Conservation (phyloP, 352 stramenopile species). For the Globisporangium camurandrum region DNA sequence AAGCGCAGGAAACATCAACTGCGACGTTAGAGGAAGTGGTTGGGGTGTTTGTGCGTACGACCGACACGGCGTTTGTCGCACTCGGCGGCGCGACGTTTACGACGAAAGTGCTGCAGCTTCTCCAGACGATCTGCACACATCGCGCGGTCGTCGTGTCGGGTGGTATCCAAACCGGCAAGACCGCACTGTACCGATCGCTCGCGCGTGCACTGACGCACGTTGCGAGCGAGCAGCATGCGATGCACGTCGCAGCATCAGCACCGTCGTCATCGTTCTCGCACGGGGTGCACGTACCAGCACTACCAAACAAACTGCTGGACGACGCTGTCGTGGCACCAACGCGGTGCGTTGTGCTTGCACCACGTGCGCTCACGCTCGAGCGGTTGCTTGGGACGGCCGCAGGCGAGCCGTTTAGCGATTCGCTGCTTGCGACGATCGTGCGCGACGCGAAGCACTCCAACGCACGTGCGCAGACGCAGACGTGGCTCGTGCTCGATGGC, state of each 20-base stretch:
- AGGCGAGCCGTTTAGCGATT: conserved; percentile 14
- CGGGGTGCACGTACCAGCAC: too few relatives aligned
- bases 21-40: conserved; percentile 25
- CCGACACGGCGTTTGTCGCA: conserved; percentile 16
- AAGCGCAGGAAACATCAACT: too few relatives aligned
- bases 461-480: conserved; percentile 17
- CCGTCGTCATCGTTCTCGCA: neutral
- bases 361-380: conserved; percentile 26
- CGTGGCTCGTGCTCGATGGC: conserved; percentile 66
- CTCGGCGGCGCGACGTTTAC: conserved; percentile 25
- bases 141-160: conserved; percentile 34
- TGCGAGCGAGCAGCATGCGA: neutral
- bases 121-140: conserved; percentile 22
- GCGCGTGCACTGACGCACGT: conserved; percentile 21
- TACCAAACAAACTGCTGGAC: neutral
- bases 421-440: conserved; percentile 30
- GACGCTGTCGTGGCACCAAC: conserved; percentile 6
- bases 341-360: conserved; percentile 30
- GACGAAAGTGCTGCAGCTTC: conserved; percentile 37
- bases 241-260: neutral
- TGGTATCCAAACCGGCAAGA: conserved; percentile 42
- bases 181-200: conserved; percentile 33
- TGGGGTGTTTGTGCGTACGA: conserved; percentile 15
- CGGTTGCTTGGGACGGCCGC: conserved; percentile 23
- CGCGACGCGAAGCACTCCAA: conserved; percentile 34